These are phyloP conservation scores for Potentilla sterilis DNA, from an alignment of 306 rosid genomes.

Conservation along the genomic window DNA sequence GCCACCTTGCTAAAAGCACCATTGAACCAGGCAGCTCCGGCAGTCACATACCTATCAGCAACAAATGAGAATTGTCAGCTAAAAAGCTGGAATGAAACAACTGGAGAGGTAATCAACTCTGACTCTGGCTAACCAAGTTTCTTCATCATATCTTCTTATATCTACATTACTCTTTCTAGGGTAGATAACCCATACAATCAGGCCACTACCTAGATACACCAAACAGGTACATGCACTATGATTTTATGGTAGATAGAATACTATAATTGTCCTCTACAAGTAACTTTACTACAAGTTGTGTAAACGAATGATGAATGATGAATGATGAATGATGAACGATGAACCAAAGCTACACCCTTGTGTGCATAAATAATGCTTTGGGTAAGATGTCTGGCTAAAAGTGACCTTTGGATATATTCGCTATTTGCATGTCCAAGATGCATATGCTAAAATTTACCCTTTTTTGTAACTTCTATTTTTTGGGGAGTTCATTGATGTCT, in stretches of 20 bases:
- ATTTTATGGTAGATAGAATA: background rate
- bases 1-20: constrained; percentile 90
- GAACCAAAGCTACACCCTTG: background rate
- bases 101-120: background rate
- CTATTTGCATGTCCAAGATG: background rate
- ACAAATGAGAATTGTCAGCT: constrained; percentile 6
- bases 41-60: constrained; percentile 69
- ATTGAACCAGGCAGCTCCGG: constrained; percentile 83
- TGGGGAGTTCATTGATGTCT: background rate
- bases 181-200: background rate
- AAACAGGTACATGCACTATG: background rate
- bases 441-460: background rate
- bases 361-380: background rate
- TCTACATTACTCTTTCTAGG: background rate
- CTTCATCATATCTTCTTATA: background rate
- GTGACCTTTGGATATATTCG: too few species aligned
- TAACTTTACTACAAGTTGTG: background rate
- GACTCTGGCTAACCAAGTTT: background rate
- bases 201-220: background rate
- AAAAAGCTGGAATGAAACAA: background rate
- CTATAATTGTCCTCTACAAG: background rate
- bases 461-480: background rate
- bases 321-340: too few species aligned
- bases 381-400: background rate
- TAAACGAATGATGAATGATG: too few species aligned